These are phyloP conservation scores for Mycosphaerella sp. DNA, from an alignment of 2,329 filamentous ascomycete genomes.

Conservation along the genomic window DNA sequence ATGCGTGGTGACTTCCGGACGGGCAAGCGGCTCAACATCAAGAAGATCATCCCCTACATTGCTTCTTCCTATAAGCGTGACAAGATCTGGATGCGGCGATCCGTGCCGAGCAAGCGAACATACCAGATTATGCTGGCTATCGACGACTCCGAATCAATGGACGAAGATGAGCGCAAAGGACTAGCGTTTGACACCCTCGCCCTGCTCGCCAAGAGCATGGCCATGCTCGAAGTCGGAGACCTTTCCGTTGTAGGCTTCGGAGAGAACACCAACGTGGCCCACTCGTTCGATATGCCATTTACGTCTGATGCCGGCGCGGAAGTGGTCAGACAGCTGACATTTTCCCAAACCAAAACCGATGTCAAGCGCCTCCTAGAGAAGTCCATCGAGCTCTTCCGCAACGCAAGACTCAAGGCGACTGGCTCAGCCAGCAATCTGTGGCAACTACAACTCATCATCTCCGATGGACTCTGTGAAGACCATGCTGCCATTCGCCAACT, in stretches of 20 bases:
- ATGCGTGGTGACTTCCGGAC: constrained; percentile 95
- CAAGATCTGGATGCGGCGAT: constrained; percentile 99
- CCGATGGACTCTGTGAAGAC: constrained; percentile 86
- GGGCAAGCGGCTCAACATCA: constrained; percentile 97
- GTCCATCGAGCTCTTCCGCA: constrained; percentile 74
- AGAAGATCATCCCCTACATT: constrained; percentile 98
- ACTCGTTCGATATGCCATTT: constrained; percentile 78
- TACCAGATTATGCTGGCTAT: constrained; percentile 98
- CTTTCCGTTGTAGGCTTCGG: constrained; percentile 91
- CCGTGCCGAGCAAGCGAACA: constrained; percentile 81
- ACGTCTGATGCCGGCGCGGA: constrained; percentile 73
- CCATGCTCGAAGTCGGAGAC: constrained; percentile 91
- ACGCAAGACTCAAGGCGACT: constrained; percentile 59
- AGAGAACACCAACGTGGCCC: constrained; percentile 72
- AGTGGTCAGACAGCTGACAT: constrained; percentile 77
- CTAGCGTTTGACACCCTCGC: constrained; percentile 92
- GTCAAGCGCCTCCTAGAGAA: constrained; percentile 70
- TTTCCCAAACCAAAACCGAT: constrained; percentile 79
- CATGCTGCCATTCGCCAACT: constrained; percentile 78
- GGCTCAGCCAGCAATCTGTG: constrained; percentile 65
- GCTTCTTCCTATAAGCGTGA: constrained; percentile 97
- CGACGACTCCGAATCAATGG: constrained; percentile 93
- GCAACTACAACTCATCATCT: constrained; percentile 91
- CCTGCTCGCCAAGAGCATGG: constrained; percentile 77
- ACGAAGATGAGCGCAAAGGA: constrained; percentile 66